Percentiles rank a stretch among this genome's conserved stretches.
Evolutionary conservation across 2,329 filamentous ascomycete genomes (phyloP).

Genomic region (Cercospora sojina): DNA sequence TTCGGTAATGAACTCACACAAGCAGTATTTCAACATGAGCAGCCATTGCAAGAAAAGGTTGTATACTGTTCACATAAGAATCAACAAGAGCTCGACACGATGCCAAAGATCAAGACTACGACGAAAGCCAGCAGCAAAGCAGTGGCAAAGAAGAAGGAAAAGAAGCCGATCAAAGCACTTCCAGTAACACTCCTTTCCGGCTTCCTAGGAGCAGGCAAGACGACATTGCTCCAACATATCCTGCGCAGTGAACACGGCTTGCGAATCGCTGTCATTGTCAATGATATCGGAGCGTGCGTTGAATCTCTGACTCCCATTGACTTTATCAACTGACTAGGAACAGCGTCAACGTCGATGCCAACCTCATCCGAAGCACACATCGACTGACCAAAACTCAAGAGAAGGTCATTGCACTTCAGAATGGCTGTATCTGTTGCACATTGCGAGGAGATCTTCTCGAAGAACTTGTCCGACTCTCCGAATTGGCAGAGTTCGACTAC

Average conservation of each 20-base stretch:
- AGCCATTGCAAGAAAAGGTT: neutral
- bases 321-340: neutral
- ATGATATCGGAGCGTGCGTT: slow-evolving; percentile 57
- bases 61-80: neutral
- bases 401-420: slow-evolving; percentile 38
- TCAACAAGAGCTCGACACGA: neutral
- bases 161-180: slow-evolving; percentile 40
- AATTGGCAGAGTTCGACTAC: slow-evolving; percentile 66
- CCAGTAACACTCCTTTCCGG: slow-evolving; percentile 63
- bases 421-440: slow-evolving; percentile 73
- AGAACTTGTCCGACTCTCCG: slow-evolving; percentile 64
- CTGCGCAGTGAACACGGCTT: slow-evolving; percentile 66
- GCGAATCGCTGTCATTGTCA: slow-evolving; percentile 69
- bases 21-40: neutral
- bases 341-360: slow-evolving; percentile 37
- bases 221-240: slow-evolving; percentile 68
- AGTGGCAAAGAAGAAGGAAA: slow-evolving; percentile 8
- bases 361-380: slow-evolving; percentile 36
- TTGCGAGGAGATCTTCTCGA: slow-evolving; percentile 69
- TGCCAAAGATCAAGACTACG: slow-evolving; percentile 23
- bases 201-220: slow-evolving; percentile 67
- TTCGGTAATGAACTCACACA: slow-evolving; percentile 8
- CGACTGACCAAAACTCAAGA: slow-evolving; percentile 36
- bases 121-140: slow-evolving; percentile 19
- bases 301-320: neutral